These are phyloP conservation scores for Aspergillus sp. DNA, from an alignment of 2,329 filamentous ascomycete species.

Conservation along the genomic window DNA sequence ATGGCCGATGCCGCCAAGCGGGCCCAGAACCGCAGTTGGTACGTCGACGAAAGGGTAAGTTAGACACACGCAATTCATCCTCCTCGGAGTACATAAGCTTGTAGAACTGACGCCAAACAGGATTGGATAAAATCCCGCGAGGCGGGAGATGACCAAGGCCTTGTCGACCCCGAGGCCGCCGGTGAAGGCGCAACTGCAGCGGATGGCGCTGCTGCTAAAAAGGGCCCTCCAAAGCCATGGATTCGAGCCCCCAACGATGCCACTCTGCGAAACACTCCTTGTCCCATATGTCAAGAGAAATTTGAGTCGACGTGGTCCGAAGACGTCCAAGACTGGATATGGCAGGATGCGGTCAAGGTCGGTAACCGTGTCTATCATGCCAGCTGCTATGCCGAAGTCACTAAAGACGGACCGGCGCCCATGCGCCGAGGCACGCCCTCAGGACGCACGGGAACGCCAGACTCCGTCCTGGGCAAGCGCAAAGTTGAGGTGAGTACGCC, in stretches of 20 bases:
- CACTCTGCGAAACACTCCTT: conserved; percentile 71
- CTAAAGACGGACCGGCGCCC: conserved; percentile 56
- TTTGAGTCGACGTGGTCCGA: conserved; percentile 92
- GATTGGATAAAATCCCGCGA: conserved; percentile 91
- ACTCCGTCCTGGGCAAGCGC: conserved; percentile 69
- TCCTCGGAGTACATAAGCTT: conserved; percentile 2
- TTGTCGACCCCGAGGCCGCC: conserved; percentile 41
- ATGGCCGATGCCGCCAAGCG: conserved; percentile 82
- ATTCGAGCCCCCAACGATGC: conserved; percentile 81
- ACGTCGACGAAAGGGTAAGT: conserved; percentile 80
- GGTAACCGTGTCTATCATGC: conserved; percentile 83
- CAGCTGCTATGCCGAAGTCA: conserved; percentile 82
- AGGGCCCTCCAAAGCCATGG: conserved; percentile 65
- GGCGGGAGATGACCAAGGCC: conserved; percentile 63
- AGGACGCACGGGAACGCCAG: conserved; percentile 55
- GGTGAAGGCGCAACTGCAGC: conserved; percentile 41
- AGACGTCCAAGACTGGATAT: conserved; percentile 94
- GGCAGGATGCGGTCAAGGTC: conserved; percentile 81
- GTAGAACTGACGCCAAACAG: conserved; percentile 40
- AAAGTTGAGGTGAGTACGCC: conserved; percentile 63
- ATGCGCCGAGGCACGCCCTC: conserved; percentile 32
- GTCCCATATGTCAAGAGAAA: conserved; percentile 92
- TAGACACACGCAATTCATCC: background rate
- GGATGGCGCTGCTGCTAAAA: conserved; percentile 46
- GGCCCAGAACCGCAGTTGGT: conserved; percentile 91